Conservation (phyloP, 116 monocot genomes). For the Iris pallida region DNA sequence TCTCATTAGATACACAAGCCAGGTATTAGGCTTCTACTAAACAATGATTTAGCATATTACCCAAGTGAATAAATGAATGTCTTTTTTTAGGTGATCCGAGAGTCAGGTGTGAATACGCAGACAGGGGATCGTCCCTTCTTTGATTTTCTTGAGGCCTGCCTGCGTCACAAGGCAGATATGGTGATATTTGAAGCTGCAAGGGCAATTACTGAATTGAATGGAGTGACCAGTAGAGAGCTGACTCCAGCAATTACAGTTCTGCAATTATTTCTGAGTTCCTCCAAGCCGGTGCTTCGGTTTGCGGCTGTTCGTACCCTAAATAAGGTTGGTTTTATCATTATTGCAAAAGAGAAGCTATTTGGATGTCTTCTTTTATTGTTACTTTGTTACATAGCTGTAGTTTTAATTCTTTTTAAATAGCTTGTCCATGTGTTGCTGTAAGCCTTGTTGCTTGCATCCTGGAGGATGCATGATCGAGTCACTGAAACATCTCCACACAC, state of each 20-base stretch:
- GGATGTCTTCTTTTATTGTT: too few species aligned
- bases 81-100: slow-evolving; percentile 57
- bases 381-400: too few species aligned
- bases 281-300: slow-evolving; percentile 96
- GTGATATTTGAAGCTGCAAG: slow-evolving; percentile 40
- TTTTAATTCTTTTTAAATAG: too few species aligned
- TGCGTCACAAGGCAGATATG: slow-evolving; percentile 93
- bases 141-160: slow-evolving; percentile 80
- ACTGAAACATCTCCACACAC: too few species aligned
- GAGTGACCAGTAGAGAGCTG: slow-evolving; percentile 37
- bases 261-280: slow-evolving; percentile 86
- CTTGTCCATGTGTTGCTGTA: too few species aligned
- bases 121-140: slow-evolving; percentile 76
- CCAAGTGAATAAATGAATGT: not conserved
- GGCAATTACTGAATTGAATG: slow-evolving; percentile 41
- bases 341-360: too few species aligned
- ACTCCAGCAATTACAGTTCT: slow-evolving; percentile 46
- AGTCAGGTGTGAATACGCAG: slow-evolving; percentile 58
- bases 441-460: too few species aligned
- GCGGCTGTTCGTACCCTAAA: slow-evolving; percentile 93
- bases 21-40: slow-evolving; percentile 31
- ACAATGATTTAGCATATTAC: not conserved
- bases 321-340: slow-evolving; percentile 48
- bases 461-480: too few species aligned
- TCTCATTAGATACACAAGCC: slow-evolving; percentile 76